phyloP scores from a whole-genome alignment of 306 rosid species.

The Pterocarpus macrocarpus region DNA sequence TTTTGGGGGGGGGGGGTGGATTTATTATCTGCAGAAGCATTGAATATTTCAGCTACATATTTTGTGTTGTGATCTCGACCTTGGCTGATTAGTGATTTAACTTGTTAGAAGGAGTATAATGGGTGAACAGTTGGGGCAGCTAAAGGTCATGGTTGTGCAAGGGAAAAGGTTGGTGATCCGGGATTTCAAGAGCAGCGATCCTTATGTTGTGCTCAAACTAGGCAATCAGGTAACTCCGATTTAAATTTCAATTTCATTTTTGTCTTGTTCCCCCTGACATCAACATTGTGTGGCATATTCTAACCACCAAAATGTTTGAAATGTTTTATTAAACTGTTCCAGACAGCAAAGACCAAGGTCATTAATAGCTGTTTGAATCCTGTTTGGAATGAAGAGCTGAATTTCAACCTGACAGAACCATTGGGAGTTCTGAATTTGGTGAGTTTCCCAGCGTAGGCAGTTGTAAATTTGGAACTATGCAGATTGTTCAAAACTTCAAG shows the following conservation, averaged over 20 bases:
- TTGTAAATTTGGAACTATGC: background rate
- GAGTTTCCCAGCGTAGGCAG: conserved; percentile 45
- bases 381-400: conserved; percentile 96
- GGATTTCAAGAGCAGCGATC: conserved; percentile 98
- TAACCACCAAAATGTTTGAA: conserved; percentile 35
- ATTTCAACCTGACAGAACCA: conserved; percentile 75
- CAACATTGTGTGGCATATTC: conserved; percentile 20
- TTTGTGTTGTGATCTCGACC: conserved; percentile 20
- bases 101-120: conserved; percentile 50
- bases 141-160: conserved; percentile 81
- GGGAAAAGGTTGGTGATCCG: conserved; percentile 88
- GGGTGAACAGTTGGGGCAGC: conserved; percentile 74
- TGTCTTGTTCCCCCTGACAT: conserved; percentile 28
- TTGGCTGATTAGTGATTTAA: conserved; percentile 19
- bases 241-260: conserved; percentile 9
- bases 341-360: conserved; percentile 95
- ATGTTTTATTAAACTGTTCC: conserved; percentile 53
- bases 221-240: conserved; percentile 75
- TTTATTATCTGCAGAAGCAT: background rate
- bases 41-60: background rate
- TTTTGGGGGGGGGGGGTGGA: no score
- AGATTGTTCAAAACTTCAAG: background rate
- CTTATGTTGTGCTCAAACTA: conserved; percentile 92
- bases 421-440: conserved; percentile 77
- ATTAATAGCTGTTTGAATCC: conserved; percentile 94